phyloP scores from a whole-genome alignment of 192 early-diverging fungal genomes.

The Anaeromyces robustus region DNA sequence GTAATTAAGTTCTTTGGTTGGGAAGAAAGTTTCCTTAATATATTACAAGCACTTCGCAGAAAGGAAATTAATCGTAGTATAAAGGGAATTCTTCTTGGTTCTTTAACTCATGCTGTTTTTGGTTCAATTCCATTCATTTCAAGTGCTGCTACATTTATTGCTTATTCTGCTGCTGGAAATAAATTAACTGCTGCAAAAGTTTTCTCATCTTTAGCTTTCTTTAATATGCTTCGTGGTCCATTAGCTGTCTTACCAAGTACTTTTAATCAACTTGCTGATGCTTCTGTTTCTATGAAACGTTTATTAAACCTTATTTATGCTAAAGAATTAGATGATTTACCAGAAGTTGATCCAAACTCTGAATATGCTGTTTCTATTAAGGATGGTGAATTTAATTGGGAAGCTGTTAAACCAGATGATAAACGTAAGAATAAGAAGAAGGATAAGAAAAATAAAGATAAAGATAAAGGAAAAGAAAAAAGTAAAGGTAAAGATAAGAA shows the following conservation, averaged over 20 bases:
- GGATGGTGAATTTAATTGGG: conserved; percentile 21
- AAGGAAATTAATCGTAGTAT: conserved; percentile 6
- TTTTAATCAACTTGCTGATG: neutral
- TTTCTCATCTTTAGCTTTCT: conserved; percentile 16
- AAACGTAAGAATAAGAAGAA: conserved; percentile 1
- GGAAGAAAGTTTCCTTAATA: conserved; percentile 7
- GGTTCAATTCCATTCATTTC: neutral
- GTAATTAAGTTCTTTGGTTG: conserved; percentile 20
- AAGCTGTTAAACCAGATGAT: conserved; percentile 5
- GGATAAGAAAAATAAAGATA: neutral
- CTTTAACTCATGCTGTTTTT: neutral
- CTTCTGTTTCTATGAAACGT: neutral
- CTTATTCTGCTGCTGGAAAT: conserved; percentile 7
- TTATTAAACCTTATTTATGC: neutral
- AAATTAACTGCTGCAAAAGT: conserved; percentile 18
- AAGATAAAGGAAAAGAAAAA: neutral
- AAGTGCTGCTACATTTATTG: neutral
- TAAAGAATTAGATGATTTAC: conserved; percentile 6
- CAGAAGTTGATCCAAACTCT: conserved; percentile 15
- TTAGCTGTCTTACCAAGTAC: neutral
- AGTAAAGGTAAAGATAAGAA: neutral
- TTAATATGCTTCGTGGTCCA: conserved; percentile 5
- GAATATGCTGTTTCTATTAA: conserved; percentile 34
- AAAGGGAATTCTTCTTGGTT: neutral
- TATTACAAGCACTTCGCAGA: conserved; percentile 8